phyloP scores from a whole-genome alignment of 2,329 filamentous ascomycete species.

The Sarocladium brachiariae region DNA sequence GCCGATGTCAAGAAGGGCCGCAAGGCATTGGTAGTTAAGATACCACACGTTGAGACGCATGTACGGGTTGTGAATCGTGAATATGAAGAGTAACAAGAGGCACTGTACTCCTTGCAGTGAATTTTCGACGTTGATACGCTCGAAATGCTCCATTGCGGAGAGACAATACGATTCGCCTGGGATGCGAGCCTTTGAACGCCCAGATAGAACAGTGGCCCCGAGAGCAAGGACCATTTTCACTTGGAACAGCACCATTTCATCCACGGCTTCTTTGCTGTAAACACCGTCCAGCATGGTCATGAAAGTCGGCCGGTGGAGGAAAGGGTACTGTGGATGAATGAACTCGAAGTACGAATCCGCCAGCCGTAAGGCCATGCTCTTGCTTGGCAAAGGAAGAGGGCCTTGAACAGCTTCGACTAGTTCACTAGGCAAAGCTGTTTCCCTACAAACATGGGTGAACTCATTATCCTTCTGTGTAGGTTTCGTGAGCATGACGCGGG shows the following conservation, averaged over 20 bases:
- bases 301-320: conserved; percentile 39
- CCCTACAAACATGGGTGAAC: neutral
- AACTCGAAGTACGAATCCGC: conserved; percentile 40
- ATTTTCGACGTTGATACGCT: conserved; percentile 39
- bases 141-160: conserved; percentile 38
- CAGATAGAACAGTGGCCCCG: conserved; percentile 36
- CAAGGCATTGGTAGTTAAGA: conserved; percentile 48
- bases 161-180: conserved; percentile 42
- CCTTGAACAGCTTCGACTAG: conserved; percentile 26
- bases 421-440: conserved; percentile 13
- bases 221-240: conserved; percentile 48
- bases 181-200: conserved; percentile 34
- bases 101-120: conserved; percentile 44
- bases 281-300: conserved; percentile 29
- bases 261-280: conserved; percentile 24
- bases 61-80: conserved; percentile 42
- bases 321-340: conserved; percentile 41
- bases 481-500: conserved; percentile 38
- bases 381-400: conserved; percentile 23
- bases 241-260: conserved; percentile 30
- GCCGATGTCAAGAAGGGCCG: conserved; percentile 42
- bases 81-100: conserved; percentile 37
- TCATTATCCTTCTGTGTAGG: conserved; percentile 19
- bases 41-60: conserved; percentile 46
- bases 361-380: conserved; percentile 31